Conservation (phyloP, 129 eudicot genomes). For the Kitagawia praeruptora region DNA sequence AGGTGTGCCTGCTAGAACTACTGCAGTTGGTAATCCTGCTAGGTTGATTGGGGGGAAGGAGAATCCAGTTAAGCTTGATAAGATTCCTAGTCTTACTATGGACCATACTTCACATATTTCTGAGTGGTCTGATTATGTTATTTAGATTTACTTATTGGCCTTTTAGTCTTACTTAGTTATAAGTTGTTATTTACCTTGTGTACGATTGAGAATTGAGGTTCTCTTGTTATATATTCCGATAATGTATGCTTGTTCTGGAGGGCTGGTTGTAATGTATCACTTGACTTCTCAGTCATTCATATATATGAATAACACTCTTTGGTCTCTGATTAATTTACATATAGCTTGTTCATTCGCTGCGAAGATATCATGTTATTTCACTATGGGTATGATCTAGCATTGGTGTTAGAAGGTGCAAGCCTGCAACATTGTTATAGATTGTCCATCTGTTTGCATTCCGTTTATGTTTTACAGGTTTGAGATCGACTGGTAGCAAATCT, state of each 20-base stretch:
- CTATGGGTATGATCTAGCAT: neutral
- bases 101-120: slow-evolving; percentile 81
- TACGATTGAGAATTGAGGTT: slow-evolving; percentile 14
- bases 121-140: slow-evolving; percentile 84
- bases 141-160: slow-evolving; percentile 24
- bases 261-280: neutral
- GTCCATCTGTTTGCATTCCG: neutral
- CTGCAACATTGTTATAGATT: neutral
- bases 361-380: neutral
- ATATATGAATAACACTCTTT: neutral
- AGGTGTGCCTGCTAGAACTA: slow-evolving; percentile 74
- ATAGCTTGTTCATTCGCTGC: neutral
- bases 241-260: neutral
- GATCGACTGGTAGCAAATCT: neutral
- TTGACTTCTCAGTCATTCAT: neutral
- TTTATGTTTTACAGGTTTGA: neutral
- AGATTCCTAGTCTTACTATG: slow-evolving; percentile 88
- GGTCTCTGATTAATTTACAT: neutral
- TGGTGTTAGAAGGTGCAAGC: neutral
- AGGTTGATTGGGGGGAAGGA: slow-evolving; percentile 74
- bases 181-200: neutral
- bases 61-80: slow-evolving; percentile 64
- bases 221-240: slow-evolving; percentile 7
- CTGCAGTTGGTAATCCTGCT: slow-evolving; percentile 92
- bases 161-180: neutral